Evolutionary conservation across 1,139 yeast genomes (phyloP), one percentile per base, ranked within the genome.

Genomic region (Debaryomyces sp.): DNA sequence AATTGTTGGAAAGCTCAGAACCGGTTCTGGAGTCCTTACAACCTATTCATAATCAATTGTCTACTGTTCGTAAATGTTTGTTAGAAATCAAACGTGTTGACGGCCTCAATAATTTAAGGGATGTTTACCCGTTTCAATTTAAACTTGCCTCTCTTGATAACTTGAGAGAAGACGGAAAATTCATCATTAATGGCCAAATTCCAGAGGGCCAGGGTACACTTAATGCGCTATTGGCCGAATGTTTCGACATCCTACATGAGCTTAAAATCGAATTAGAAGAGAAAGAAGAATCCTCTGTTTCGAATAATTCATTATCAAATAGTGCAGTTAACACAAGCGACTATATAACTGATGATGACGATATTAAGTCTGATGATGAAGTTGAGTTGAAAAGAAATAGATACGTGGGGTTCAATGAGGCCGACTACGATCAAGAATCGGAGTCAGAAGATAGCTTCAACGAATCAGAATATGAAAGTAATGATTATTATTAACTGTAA

Each of bases 151-250:
- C 96, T 12, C 77, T 94, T 54, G 98, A 94, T 66, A 88, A 90
- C 60, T 68, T 88, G 62, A 81, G 97, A 61, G 78, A 75, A 17
- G 98, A 94, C 64, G 99, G 99, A 30, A 92, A 89, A 71, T 94
- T 94, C 61, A 83, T 88, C 62, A 87, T 90, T 32, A 90, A 89
- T 54, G 89, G 84, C 47, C 88, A 89, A 54, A 86, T 92, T 36
- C 99, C 99, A 6, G 97, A 94, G 67, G 99, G 99, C 12, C 99
- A 94, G 68, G 98, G 97, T 9, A 85, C 96, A 35, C 76, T 94
- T 53, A 91, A 86, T 65, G 96, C 97, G 1, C 71, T 94, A 53
- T 74, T 94, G 44, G 95, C 96, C 2, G 98, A 92, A 66, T 92
- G 98, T 67, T 94, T 90, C 64, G 99, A 94, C 67, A 87, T 92